Base-by-base conservation (phyloP, 352 stramenopile species). In the Phytophthora niederhauseri region DNA sequence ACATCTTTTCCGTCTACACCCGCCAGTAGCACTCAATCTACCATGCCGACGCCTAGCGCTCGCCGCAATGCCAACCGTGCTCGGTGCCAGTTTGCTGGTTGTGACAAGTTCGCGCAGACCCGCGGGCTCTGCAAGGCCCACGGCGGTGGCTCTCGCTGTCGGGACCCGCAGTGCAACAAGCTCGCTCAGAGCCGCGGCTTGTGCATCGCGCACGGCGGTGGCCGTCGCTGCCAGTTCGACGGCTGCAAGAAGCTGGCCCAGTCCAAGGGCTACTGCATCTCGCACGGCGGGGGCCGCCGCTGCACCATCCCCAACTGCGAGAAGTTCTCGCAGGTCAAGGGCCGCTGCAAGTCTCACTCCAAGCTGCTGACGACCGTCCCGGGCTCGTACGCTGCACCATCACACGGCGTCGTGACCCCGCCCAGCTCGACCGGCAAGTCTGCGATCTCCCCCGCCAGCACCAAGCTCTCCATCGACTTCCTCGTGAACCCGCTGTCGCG, bases 321-420 rank as follows among this genome's bases (percentile, higher is more conserved):
- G 58, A 95, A 95, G 77, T 95, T 95, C 61, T 93, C 87, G n/a
- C 87, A 95, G 64, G 87, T 95, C 62, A 93, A 93, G 45, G 87
- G 87, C 22, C 87, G 87, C 20, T 95, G 87, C 76, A 95, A 95
- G 78, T 90, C 83, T 34, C 87, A 95, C 73, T 92, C 85, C 8
- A 95, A 95, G 78, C 79, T 94, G 6, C 38, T 84, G 24, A 66
- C 66, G 3, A 56, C 71, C 17, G 57, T 53, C 20, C 48, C 20
- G n/a, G 22, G 56, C 41, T 65, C 54, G n/a, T 68, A 72, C 59
- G 46, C 43, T 61, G 58, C 43, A 58, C 56, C 74, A 41, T 48
- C 24, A 15, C 30, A 66, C 52, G 31, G 56, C 30, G 26, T 75
- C 60, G 57, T 85, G 34, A 81, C 80, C 3, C 69, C 68, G 8